Conservation (phyloP, 192 early-diverging fungal species). For the Backusella westeae region DNA sequence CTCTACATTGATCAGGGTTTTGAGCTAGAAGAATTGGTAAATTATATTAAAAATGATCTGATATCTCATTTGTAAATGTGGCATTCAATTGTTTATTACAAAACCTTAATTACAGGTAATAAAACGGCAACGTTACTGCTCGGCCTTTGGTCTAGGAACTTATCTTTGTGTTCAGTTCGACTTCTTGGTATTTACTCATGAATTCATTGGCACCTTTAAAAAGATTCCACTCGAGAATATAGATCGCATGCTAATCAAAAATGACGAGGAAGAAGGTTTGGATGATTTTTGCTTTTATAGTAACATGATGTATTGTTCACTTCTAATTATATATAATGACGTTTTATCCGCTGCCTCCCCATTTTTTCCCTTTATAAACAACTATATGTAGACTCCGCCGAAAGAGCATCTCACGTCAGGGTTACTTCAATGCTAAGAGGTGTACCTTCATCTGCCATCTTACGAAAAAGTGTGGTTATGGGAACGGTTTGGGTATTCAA, state of each 20-base stretch:
- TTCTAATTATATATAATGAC: background rate
- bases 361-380: background rate
- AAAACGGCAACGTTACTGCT: conserved; percentile 87
- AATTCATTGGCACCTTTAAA: conserved; percentile 82
- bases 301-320: background rate
- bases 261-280: background rate
- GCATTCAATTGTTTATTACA: background rate
- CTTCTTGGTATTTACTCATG: conserved; percentile 93
- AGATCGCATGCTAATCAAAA: conserved; percentile 31
- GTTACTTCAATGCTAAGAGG: conserved; percentile 40
- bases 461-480: conserved; percentile 84
- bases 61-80: background rate
- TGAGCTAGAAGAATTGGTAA: conserved; percentile 79
- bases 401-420: background rate
- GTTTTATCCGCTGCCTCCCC: background rate
- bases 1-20: conserved; percentile 83
- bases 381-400: background rate
- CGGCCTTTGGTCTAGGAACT: conserved; percentile 83
- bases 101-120: conserved; percentile 49
- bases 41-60: background rate
- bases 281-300: background rate
- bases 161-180: conserved; percentile 88
- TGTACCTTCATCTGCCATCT: conserved; percentile 75
- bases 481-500: conserved; percentile 89
- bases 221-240: conserved; percentile 57